phyloP scores from a whole-genome alignment of 1,139 yeast genomes.

The Yamadazyma buinensis region DNA sequence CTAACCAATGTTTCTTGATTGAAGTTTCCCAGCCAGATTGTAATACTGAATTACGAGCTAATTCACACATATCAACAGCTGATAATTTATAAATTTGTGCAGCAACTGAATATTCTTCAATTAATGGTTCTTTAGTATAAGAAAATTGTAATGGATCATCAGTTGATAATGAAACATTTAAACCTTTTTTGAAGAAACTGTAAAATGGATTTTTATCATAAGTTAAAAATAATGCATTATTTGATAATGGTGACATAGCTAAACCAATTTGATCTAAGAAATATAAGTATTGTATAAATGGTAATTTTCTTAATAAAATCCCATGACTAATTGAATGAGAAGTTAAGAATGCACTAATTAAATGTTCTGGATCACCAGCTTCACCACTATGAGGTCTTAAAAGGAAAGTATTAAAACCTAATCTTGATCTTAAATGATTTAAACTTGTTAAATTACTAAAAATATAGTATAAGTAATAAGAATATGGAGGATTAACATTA shows the following conservation, averaged over 20 bases:
- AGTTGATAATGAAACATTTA: conserved; percentile 89
- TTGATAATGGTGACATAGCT: conserved; percentile 98
- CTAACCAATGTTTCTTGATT: conserved; percentile 90
- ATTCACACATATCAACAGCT: conserved; percentile 96
- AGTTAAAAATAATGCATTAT: conserved; percentile 91
- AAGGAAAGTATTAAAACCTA: conserved; percentile 83
- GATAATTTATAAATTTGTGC: conserved; percentile 94
- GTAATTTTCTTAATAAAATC: conserved; percentile 84
- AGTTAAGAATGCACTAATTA: conserved; percentile 83
- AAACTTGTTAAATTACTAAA: conserved; percentile 82
- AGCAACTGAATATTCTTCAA: conserved; percentile 96
- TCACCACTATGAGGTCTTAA: conserved; percentile 98
- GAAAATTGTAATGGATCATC: conserved; percentile 76
- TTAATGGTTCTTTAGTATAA: conserved; percentile 94
- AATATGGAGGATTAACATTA: conserved; percentile 89
- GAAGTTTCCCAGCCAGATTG: conserved; percentile 91
- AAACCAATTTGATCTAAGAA: conserved; percentile 93
- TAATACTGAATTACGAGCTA: conserved; percentile 74
- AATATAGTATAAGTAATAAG: conserved; percentile 86
- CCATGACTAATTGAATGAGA: conserved; percentile 96
- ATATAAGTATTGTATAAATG: conserved; percentile 89
- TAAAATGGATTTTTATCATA: conserved; percentile 95
- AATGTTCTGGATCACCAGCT: conserved; percentile 98
- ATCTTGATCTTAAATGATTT: conserved; percentile 72
- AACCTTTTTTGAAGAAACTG: conserved; percentile 83